Base-by-base conservation (phyloP, 768 basidiomycete species). In the Tylopilus cervinicoccineus region DNA sequence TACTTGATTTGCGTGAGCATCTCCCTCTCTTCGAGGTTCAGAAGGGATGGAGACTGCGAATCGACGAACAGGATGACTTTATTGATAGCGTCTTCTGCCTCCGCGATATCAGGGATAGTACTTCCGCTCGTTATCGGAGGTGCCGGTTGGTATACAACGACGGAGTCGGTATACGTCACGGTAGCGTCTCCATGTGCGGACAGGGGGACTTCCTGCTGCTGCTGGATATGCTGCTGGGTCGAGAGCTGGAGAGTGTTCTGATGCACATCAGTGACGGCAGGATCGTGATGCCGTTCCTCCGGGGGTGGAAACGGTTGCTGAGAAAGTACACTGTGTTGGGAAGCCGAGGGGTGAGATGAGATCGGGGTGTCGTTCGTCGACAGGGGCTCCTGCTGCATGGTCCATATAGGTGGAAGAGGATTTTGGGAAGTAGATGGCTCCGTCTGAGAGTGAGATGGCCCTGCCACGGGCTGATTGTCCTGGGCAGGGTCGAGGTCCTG, bases 51-150 rank as follows among this genome's bases (percentile, higher is more conserved):
- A 33, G 59, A 54, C 40, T 68, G 70, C 27, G 70, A 64, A 60
- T 83, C 77, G 52, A 83, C 61, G 51, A 75, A 85, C 12, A 66
- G 37, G 52, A 84, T 71, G 48, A 85, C 68, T 53, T 69, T 77
- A 60, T 78, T 73, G 44, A 84, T 63, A 22, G 80, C 76, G 10
- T 73, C 72, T 42, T 83, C 77, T 2, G 76, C 81, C 42, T 81
- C 76, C 1, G 64, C 58, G n/a, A 74, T 58, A 41, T 74, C 70
- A 17, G 77, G 73, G 24, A 66, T 57, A 19, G 57, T 58, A 41
- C 49, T 61, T 38, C 62, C 67, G 40, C 66, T 59, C 48, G 67
- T 65, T 26, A 62, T 67, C 17, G 64, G 57, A 29, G 69, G 63
- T 0, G 57, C 57, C 5, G 66, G 38, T 43, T 70, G 66, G 56